Conservation (phyloP, 2,329 filamentous ascomycete genomes). For the Trichoderma endophyticum region DNA sequence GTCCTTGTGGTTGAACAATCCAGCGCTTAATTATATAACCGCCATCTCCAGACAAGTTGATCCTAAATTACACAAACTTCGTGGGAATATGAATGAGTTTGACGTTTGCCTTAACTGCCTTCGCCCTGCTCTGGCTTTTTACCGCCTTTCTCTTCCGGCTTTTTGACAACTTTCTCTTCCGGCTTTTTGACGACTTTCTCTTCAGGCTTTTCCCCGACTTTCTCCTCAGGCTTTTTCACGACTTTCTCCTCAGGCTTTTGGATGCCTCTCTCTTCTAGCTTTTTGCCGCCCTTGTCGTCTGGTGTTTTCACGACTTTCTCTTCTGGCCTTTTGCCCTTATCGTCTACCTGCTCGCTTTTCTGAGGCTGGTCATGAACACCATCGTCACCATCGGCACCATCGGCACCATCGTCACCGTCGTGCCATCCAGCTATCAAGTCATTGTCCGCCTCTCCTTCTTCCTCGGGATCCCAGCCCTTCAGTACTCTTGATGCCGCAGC, state of each 20-base stretch:
- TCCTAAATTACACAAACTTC: background rate
- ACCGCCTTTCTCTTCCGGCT: background rate
- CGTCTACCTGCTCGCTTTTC: background rate
- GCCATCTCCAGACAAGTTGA: background rate
- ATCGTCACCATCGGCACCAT: constrained; percentile 16
- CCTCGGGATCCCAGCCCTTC: constrained; percentile 32
- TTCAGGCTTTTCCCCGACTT: background rate
- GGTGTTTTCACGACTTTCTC: too few species aligned
- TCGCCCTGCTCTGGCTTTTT: background rate
- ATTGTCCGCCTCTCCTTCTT: constrained; percentile 44
- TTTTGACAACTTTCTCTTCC: too few species aligned
- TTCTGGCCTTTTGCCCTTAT: background rate
- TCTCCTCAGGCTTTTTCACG: too few species aligned
- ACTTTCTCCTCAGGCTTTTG: too few species aligned
- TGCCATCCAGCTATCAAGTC: constrained; percentile 38
- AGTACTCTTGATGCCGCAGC: constrained; percentile 39
- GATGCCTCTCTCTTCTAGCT: too few species aligned
- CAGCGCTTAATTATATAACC: background rate
- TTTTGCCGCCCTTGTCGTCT: too few species aligned
- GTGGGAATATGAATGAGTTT: background rate
- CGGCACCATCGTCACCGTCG: constrained; percentile 14
- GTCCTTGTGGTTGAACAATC: background rate
- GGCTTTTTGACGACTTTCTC: too few species aligned
- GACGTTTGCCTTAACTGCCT: background rate
- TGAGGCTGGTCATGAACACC: background rate